These are phyloP conservation scores for Chimonanthus praecox DNA, from an alignment of 164 flowering plant species.

Conservation along the genomic window DNA sequence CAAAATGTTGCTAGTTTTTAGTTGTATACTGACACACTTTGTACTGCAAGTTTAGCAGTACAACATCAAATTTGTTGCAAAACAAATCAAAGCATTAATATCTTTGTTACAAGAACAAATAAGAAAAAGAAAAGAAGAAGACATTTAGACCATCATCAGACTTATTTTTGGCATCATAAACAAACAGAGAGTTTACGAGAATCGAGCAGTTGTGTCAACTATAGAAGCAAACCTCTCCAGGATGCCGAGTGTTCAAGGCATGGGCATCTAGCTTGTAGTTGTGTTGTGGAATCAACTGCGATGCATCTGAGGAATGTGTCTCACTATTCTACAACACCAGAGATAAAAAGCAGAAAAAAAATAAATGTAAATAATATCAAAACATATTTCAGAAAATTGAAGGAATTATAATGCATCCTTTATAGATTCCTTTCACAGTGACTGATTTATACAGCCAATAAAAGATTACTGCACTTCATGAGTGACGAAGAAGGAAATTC, in stretches of 20 bases:
- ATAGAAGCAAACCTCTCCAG: slow-evolving; percentile 71
- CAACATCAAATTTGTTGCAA: too few relatives aligned
- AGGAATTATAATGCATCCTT: not conserved
- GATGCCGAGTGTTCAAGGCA: slow-evolving; percentile 76
- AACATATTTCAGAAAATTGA: not conserved
- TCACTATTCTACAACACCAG: slow-evolving; percentile 47
- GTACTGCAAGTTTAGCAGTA: too few relatives aligned
- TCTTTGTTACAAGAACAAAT: too few relatives aligned
- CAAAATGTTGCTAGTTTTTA: too few relatives aligned
- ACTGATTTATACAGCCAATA: not conserved
- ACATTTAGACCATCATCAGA: too few relatives aligned
- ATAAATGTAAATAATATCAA: not conserved
- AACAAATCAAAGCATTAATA: too few relatives aligned
- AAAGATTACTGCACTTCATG: not conserved
- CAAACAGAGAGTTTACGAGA: too few relatives aligned
- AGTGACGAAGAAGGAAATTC: not conserved
- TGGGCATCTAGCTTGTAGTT: slow-evolving; percentile 97
- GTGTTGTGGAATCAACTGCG: slow-evolving; percentile 89
- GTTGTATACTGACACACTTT: too few relatives aligned
- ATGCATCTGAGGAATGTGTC: slow-evolving; percentile 62
- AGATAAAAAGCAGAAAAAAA: not conserved
- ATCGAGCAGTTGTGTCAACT: not conserved
- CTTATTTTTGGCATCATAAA: too few relatives aligned
- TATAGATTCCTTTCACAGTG: not conserved
- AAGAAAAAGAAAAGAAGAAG: too few relatives aligned